Percentiles rank a stretch among this genome's conserved stretches.
These are phyloP conservation scores for Heterobasidion irregulare DNA, from an alignment of 1,284 basidiomycete genomes.

Conservation along the genomic window DNA sequence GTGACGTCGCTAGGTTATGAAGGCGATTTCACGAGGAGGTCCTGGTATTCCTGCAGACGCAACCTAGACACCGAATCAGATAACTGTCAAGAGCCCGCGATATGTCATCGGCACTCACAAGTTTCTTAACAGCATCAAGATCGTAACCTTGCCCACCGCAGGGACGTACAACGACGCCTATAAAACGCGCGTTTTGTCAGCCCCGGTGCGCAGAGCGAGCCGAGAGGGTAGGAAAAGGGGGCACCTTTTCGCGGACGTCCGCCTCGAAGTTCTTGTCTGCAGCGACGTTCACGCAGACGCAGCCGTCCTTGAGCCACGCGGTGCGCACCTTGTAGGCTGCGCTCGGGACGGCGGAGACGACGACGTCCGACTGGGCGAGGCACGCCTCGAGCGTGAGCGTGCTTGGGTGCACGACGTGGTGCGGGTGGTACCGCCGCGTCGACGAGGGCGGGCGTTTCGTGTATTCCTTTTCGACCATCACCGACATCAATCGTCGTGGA, in stretches of 20 bases:
- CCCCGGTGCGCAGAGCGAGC: background rate
- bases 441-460: slow-evolving; percentile 71
- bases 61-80: slow-evolving; percentile 32
- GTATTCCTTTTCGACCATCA: slow-evolving; percentile 48
- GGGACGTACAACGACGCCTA: slow-evolving; percentile 90
- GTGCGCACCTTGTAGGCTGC: slow-evolving; percentile 89
- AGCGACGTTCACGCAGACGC: slow-evolving; percentile 88
- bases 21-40: slow-evolving; percentile 17
- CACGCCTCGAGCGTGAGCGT: slow-evolving; percentile 67
- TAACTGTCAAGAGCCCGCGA: too few species aligned
- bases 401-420: slow-evolving; percentile 74
- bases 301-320: slow-evolving; percentile 85
- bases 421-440: slow-evolving; percentile 61
- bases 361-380: slow-evolving; percentile 79
- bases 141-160: slow-evolving; percentile 94
- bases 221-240: background rate
- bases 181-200: background rate
- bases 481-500: background rate
- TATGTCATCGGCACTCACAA: slow-evolving; percentile 35
- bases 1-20: background rate
- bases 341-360: slow-evolving; percentile 85
- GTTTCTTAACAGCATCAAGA: slow-evolving; percentile 93
- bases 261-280: slow-evolving; percentile 96
- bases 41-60: slow-evolving; percentile 64
- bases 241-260: slow-evolving; percentile 84